A percentile compares a stretch with the other conserved stretches of the same genome.
These are phyloP conservation scores for Blastobotrys americana DNA, from an alignment of 805 yeast genomes.

Conservation along the genomic window DNA sequence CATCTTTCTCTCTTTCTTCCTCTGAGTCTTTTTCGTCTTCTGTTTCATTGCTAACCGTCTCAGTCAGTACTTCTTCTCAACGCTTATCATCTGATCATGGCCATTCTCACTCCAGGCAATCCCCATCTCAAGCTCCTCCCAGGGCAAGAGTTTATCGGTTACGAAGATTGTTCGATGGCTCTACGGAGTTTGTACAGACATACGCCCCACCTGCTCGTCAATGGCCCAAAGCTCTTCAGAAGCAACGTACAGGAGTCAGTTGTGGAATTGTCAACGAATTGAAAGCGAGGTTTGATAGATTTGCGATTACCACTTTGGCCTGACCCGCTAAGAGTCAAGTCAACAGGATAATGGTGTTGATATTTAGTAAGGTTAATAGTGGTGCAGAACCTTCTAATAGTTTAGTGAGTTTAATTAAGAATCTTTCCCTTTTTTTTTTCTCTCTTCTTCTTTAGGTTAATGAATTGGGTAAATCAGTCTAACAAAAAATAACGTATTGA, in stretches of 20 bases:
- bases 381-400: too few species aligned
- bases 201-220: neutral
- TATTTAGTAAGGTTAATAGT: too few species aligned
- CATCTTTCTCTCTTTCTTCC: too few species aligned
- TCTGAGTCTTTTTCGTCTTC: too few species aligned
- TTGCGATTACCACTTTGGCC: neutral
- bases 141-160: constrained; percentile 19
- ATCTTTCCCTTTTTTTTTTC: neutral
- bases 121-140: constrained; percentile 16
- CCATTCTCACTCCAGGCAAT: too few species aligned
- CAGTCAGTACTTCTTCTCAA: too few species aligned
- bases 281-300: constrained; percentile 14
- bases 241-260: constrained; percentile 14
- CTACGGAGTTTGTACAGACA: constrained; percentile 2
- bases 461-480: neutral
- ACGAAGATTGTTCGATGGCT: constrained; percentile 16
- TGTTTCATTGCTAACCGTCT: too few species aligned
- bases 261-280: constrained; percentile 16
- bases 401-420: too few species aligned
- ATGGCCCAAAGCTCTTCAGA: constrained; percentile 7
- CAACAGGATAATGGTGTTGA: too few species aligned
- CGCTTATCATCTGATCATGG: too few species aligned
- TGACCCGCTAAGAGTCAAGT: neutral
- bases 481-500: neutral
- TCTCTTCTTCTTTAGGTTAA: neutral